phyloP scores from a whole-genome alignment of 192 early-diverging fungal species.

The Gamsiella multidivaricata region DNA sequence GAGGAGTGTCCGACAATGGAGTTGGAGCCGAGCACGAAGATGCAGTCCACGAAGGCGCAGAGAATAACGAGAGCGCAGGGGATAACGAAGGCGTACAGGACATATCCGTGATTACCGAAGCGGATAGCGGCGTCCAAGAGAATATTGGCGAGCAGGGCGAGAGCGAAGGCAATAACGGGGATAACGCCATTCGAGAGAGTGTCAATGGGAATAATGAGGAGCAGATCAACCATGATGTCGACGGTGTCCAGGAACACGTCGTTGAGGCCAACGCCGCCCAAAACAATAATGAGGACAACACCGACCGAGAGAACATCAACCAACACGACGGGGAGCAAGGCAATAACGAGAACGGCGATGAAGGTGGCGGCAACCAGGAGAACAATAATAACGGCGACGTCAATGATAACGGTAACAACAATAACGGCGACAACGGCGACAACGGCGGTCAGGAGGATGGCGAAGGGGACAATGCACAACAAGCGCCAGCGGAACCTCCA shows the following conservation, averaged over 20 bases:
- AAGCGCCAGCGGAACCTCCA: slow-evolving; percentile 5
- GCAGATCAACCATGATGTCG: too few relatives aligned
- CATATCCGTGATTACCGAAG: too few relatives aligned
- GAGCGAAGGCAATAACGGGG: too few relatives aligned
- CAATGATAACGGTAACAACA: not conserved
- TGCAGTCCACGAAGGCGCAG: not conserved
- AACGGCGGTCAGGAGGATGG: not conserved
- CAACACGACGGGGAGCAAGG: not conserved
- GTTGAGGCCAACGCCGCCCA: too few relatives aligned
- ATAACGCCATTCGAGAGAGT: too few relatives aligned
- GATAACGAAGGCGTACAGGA: not conserved
- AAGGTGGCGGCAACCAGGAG: not conserved
- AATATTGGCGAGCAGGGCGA: too few relatives aligned
- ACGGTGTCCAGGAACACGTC: too few relatives aligned
- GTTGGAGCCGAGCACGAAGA: too few relatives aligned
- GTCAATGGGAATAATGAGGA: too few relatives aligned
- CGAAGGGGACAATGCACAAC: not conserved
- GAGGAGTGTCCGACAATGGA: too few relatives aligned
- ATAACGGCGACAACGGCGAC: not conserved
- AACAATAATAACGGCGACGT: not conserved
- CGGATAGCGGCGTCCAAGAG: too few relatives aligned
- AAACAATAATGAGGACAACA: not conserved
- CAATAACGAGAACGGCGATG: not conserved
- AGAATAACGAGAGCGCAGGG: not conserved
- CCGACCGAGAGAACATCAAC: not conserved